Evolutionary conservation across 192 early-diverging fungal species (phyloP).

Genomic region (Fimicolochytrium jonesii): DNA sequence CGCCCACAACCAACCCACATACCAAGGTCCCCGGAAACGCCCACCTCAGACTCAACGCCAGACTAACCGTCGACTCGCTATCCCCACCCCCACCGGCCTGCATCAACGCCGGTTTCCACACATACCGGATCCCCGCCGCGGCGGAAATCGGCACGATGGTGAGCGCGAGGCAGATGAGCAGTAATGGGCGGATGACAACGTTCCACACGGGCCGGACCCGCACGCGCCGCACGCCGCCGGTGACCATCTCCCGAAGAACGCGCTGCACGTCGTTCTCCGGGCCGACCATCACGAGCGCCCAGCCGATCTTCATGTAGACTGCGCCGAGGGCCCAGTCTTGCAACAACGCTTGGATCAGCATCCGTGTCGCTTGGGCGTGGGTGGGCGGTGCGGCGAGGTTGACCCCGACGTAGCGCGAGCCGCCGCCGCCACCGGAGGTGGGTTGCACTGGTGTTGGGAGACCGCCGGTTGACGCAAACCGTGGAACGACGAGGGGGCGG

Average conservation of each 20-base stretch:
- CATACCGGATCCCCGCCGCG: neutral
- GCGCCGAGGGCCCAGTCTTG: slow-evolving; percentile 73
- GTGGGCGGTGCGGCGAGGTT: neutral
- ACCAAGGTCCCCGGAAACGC: slow-evolving; percentile 19
- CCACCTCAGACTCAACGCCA: slow-evolving; percentile 5
- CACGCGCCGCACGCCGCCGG: slow-evolving; percentile 22
- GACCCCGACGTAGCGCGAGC: neutral
- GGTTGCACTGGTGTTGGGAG: no score
- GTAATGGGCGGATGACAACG: slow-evolving; percentile 11
- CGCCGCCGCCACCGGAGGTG: neutral
- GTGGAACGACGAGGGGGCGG: slow-evolving; percentile 27
- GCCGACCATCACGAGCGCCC: slow-evolving; percentile 26
- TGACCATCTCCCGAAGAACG: neutral
- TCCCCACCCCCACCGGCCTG: slow-evolving; percentile 9
- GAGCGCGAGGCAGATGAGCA: neutral
- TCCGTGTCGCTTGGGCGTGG: slow-evolving; percentile 1
- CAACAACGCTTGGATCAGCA: slow-evolving; percentile 15
- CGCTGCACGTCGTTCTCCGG: slow-evolving; percentile 27
- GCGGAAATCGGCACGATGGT: slow-evolving; percentile 4
- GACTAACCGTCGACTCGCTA: neutral
- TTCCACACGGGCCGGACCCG: slow-evolving; percentile 15
- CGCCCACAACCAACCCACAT: slow-evolving; percentile 20
- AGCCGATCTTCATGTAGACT: slow-evolving; percentile 62
- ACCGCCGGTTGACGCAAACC: neutral
- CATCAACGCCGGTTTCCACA: neutral